These are phyloP conservation scores for Rhizopus stolonifer DNA, from an alignment of 371 early-diverging fungal genomes.

Conservation along the genomic window DNA sequence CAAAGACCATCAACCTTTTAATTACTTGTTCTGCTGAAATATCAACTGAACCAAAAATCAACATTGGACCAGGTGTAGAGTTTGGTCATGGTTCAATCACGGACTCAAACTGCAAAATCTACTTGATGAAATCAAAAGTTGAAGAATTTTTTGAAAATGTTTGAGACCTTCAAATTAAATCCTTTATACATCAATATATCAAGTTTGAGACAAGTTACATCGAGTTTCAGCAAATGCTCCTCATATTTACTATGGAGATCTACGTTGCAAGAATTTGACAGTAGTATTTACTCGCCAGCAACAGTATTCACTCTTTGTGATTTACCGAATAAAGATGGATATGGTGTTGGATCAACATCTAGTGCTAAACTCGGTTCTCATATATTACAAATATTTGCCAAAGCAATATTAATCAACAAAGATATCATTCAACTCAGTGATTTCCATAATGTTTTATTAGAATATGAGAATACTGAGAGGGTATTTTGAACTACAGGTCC, in stretches of 20 bases:
- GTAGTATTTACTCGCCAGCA: conserved; percentile 14
- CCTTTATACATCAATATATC: conserved; percentile 17
- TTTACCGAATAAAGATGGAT: conserved; percentile 11
- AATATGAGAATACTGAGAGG: conserved; percentile 13
- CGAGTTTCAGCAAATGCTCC: conserved; percentile 18
- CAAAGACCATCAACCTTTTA: conserved; percentile 17
- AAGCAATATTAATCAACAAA: conserved; percentile 16
- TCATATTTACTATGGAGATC: conserved; percentile 20
- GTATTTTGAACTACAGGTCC: no score
- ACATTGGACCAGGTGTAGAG: conserved; percentile 19
- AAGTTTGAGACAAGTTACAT: conserved; percentile 19
- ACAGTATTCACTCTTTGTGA: conserved; percentile 14
- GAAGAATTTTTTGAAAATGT: conserved; percentile 18
- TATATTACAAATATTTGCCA: conserved; percentile 8
- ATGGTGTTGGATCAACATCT: conserved; percentile 10
- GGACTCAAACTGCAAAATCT: conserved; percentile 18
- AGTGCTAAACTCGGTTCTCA: conserved; percentile 11
- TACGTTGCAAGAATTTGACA: conserved; percentile 18
- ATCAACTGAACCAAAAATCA: conserved; percentile 19
- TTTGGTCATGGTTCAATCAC: conserved; percentile 18
- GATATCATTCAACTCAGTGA: conserved; percentile 12
- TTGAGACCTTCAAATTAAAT: conserved; percentile 20
- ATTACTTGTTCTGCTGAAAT: conserved; percentile 20
- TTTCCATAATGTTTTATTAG: conserved; percentile 13
- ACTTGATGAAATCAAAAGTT: conserved; percentile 19